Base-by-base conservation (phyloP, 345 rosid genomes). In the Boechera retrofracta region DNA sequence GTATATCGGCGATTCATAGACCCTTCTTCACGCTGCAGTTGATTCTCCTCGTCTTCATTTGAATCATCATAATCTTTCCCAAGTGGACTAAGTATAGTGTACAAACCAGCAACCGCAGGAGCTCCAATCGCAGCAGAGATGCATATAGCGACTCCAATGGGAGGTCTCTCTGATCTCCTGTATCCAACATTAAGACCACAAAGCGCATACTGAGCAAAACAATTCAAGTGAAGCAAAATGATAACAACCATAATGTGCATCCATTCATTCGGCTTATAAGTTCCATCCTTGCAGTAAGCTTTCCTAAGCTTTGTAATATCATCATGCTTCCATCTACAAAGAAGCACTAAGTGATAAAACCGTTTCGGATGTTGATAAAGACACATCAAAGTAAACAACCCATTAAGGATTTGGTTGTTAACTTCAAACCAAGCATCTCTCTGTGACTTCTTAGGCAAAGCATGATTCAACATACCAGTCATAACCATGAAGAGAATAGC, bases 181-280 rank as follows among this genome's bases (percentile, higher is more conserved):
- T 74, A 95, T 10, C 98, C 98, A 76, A 87, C 68, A 57, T 95
- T 92, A 24, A 95, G 86, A 69, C 98, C 90, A 69, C 99, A 95
- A 42, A 95, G 90, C 2, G 97, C 99, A 58, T 95, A 95, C 67
- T 92, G 98, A 62, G 99, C 96, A 67, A 95, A 95, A 81, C 99
- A 95, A 59, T 95, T 95, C 54, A 92, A 41, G 71, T 95, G 90
- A 48, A 95, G 96, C 67, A 95, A 78, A 61, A 86, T 15, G n/a
- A 91, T 86, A 18, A 95, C 97, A 12, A 88, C 90, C 93, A 89
- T 83, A 73, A 95, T 89, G 64, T 92, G 99, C 38, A 87, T 84
- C 98, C 98, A 90, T 67, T 92, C 98, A 29, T 88, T 87, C 1
- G 98, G 98, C 74, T 92, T 95, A 38, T 91, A 92, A 44, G 89